Conservation (phyloP, 129 eudicot species). For the Pittosporum tobira region DNA sequence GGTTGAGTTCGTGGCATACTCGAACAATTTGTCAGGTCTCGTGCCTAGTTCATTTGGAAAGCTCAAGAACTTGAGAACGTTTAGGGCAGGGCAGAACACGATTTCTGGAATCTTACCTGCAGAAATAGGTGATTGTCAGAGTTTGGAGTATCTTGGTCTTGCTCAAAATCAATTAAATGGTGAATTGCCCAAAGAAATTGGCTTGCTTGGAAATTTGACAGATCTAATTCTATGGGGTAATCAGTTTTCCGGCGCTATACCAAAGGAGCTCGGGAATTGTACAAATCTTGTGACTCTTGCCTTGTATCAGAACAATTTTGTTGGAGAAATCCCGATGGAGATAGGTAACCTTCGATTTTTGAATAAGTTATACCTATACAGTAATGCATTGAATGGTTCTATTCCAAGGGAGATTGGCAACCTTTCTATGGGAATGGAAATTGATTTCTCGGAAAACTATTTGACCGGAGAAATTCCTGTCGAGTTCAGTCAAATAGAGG, state of each 20-base stretch:
- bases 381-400: constrained; percentile 77
- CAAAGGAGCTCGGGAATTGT: constrained; percentile 70
- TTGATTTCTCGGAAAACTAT: constrained; percentile 81
- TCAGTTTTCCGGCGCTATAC: constrained; percentile 61
- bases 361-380: constrained; percentile 48
- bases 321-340: constrained; percentile 69
- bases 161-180: constrained; percentile 77
- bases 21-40: constrained; percentile 56
- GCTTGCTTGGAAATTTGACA: constrained; percentile 49
- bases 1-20: constrained; percentile 66
- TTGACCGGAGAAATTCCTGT: constrained; percentile 70
- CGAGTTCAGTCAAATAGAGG: constrained; percentile 48
- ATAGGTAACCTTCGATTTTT: constrained; percentile 51
- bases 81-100: constrained; percentile 76
- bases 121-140: constrained; percentile 55
- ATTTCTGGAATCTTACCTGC: constrained; percentile 70
- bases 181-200: constrained; percentile 65
- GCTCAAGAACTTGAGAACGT: constrained; percentile 45
- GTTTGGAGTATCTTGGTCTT: constrained; percentile 53
- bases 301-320: constrained; percentile 71
- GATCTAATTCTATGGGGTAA: constrained; percentile 78
- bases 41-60: constrained; percentile 69
- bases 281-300: constrained; percentile 68
- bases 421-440: constrained; percentile 64
- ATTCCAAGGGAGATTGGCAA: constrained; percentile 82